Evolutionary conservation across 176 grass and related monocot species (phyloP).

Genomic region (Pharus latifolius): DNA sequence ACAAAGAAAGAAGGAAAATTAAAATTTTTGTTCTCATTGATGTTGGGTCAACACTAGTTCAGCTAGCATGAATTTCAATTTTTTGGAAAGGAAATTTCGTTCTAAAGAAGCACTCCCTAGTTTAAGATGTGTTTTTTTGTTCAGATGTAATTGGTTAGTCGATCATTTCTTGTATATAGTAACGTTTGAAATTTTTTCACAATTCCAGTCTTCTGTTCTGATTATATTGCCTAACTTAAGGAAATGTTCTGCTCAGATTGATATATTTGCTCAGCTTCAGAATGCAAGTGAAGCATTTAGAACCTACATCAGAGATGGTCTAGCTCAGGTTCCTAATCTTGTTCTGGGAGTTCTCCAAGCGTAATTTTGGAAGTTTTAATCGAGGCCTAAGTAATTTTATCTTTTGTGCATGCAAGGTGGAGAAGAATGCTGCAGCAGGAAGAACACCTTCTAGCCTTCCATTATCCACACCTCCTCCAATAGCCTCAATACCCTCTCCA

Average conservation of each 20-base stretch:
- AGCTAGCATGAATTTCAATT: neutral
- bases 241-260: constrained; percentile 50
- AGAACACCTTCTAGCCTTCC: constrained; percentile 83
- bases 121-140: neutral
- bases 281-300: constrained; percentile 99
- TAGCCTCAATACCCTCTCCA: constrained; percentile 75
- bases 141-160: neutral
- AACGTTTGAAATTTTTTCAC: neutral
- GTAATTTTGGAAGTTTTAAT: neutral
- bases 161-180: neutral
- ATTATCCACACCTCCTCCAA: constrained; percentile 82
- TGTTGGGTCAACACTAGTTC: neutral
- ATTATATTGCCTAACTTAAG: neutral
- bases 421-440: constrained; percentile 87
- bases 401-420: constrained; percentile 58
- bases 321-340: constrained; percentile 60
- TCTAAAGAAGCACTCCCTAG: neutral
- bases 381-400: neutral
- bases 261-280: constrained; percentile 99
- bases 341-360: neutral
- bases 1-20: no score
- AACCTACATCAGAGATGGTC: constrained; percentile 96
- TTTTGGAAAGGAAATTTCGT: neutral
- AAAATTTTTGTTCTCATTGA: neutral
- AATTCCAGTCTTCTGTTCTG: neutral